Conservation (phyloP, 768 basidiomycete species). For the Suillus tomentosus region DNA sequence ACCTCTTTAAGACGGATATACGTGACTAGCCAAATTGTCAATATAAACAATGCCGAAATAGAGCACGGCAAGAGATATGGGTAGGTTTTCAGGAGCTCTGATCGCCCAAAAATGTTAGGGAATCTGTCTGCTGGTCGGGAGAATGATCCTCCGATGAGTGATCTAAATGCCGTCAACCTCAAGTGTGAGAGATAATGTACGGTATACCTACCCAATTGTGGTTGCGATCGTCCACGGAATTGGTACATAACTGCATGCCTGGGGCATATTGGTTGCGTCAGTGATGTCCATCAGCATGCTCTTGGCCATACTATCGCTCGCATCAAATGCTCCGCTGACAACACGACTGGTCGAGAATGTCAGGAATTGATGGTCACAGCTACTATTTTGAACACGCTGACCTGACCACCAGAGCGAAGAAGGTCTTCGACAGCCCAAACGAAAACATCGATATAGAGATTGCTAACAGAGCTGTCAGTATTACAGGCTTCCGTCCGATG, state of each 20-base stretch:
- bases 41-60: slow-evolving; percentile 47
- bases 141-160: slow-evolving; percentile 58
- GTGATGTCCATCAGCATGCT: slow-evolving; percentile 44
- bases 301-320: slow-evolving; percentile 52
- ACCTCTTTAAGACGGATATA: slow-evolving; percentile 59
- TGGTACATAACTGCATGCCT: slow-evolving; percentile 62
- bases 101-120: slow-evolving; percentile 56
- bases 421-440: slow-evolving; percentile 50
- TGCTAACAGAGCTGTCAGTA: slow-evolving; percentile 46
- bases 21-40: slow-evolving; percentile 50
- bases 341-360: slow-evolving; percentile 35
- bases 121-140: slow-evolving; percentile 68
- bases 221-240: slow-evolving; percentile 43
- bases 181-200: slow-evolving; percentile 7
- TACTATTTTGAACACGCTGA: slow-evolving; percentile 13
- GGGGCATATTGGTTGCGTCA: slow-evolving; percentile 30
- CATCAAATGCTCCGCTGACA: slow-evolving; percentile 50
- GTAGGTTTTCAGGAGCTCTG: slow-evolving; percentile 58
- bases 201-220: slow-evolving; percentile 41
- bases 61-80: slow-evolving; percentile 77
- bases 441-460: slow-evolving; percentile 46
- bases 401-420: slow-evolving; percentile 13
- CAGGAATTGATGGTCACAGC: not conserved
- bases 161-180: slow-evolving; percentile 38
- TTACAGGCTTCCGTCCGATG: slow-evolving; percentile 49